Base-by-base conservation (phyloP, 148 eudicot species). In the Camellia sinensis region DNA sequence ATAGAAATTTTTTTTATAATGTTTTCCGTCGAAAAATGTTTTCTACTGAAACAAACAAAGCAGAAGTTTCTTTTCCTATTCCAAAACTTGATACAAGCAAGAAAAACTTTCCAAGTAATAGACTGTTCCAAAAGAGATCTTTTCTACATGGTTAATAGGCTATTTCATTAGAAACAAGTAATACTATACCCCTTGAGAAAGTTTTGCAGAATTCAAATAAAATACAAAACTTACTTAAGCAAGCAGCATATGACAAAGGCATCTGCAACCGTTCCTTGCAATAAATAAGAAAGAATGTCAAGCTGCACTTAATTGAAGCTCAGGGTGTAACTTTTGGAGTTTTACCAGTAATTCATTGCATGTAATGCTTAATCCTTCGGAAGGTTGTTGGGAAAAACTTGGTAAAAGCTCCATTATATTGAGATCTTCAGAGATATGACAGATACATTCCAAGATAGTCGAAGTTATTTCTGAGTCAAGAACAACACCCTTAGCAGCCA, bases 401-500 rank as follows among this genome's bases (percentile, higher is more conserved):
- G 98, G 95, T 44, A 94, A 67, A 81, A 84, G 84, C 71, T 90
- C 78, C 76, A 83, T 83, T 17, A 90, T 40, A 76, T 89, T 79
- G 15, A 67, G 9, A 69, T 86, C 90, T 18, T 85, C 91, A 54
- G 87, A 69, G 12, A 80, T 79, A n/a, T 85, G 75, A 81, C 84
- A 91, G 22, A 94, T 45, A 78, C 87, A 91, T 3, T 64, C 64
- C 83, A 91, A 65, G 60, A 92, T 88, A 60, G 91, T 89, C 19
- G 83, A 77, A 57, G 87, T 88, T 73, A 88, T 67, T 70, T 82
- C 83, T 18, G 87, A 65, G 87, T 87, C 92, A 21, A 95, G 95
- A 79, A 53, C 73, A 82, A 91, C 83, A 46, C 86, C 86, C 73
- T 78, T 78, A 19, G 84, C 86, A 62, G 93, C 90, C 98, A 95